A percentile compares a stretch with the other conserved stretches of the same genome.
These are phyloP conservation scores for Phytophthora macrochlamydospora DNA, from an alignment of 352 stramenopile genomes.

Conservation along the genomic window DNA sequence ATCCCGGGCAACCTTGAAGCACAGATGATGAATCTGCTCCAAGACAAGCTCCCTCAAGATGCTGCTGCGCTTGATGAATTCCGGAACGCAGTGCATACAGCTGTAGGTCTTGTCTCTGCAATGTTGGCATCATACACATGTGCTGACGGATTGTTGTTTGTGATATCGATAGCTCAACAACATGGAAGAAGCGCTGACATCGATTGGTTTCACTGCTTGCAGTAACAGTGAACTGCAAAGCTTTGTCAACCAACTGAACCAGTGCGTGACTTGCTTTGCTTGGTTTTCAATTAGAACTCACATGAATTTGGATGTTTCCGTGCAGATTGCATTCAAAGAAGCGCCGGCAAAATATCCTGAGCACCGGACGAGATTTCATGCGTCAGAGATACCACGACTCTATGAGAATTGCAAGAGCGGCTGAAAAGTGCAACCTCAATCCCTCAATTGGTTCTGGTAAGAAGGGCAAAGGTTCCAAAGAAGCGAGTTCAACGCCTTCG, in stretches of 20 bases:
- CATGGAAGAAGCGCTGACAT: conserved; percentile 52
- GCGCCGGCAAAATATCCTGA: conserved; percentile 63
- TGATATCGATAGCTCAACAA: conserved; percentile 42
- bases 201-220: conserved; percentile 53
- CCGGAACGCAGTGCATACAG: conserved; percentile 40
- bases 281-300: background rate
- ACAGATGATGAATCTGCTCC: conserved; percentile 62
- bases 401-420: conserved; percentile 52
- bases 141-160: background rate
- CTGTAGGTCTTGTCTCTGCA: conserved; percentile 33
- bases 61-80: conserved; percentile 52
- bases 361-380: conserved; percentile 57
- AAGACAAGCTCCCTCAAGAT: conserved; percentile 77
- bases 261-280: conserved; percentile 38
- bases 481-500: conserved; percentile 5
- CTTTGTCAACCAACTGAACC: conserved; percentile 62
- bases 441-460: conserved; percentile 39
- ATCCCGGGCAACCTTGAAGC: conserved; percentile 73
- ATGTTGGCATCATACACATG: background rate
- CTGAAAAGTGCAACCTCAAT: conserved; percentile 63
- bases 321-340: conserved; percentile 74
- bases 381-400: conserved; percentile 65
- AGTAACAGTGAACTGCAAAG: conserved; percentile 61
- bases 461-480: conserved; percentile 34
- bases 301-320: background rate